Evolutionary conservation across 441 rosid species (phyloP).

Genomic region (Erodium trifolium): DNA sequence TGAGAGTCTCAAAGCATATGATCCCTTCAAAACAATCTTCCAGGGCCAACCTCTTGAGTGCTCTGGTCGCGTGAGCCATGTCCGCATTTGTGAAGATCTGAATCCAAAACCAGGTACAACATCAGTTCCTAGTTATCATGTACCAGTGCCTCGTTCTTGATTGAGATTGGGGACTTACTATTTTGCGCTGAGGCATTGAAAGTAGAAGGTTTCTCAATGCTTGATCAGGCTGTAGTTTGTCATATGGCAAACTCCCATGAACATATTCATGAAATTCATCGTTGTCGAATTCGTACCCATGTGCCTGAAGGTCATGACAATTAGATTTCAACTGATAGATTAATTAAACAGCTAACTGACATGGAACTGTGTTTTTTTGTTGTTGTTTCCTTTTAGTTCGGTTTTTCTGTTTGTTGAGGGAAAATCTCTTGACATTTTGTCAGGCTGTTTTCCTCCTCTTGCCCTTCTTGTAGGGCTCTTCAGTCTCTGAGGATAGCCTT

Average conservation of each 20-base stretch:
- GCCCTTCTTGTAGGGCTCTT: too few species aligned
- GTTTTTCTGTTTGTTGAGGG: too few species aligned
- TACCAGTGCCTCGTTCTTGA: not conserved
- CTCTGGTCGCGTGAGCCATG: slow-evolving; percentile 36
- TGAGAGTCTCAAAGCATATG: slow-evolving; percentile 63
- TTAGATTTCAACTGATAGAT: not conserved
- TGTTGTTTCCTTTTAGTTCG: too few species aligned
- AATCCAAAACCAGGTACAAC: not conserved
- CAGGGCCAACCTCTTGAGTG: slow-evolving; percentile 38
- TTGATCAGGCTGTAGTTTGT: slow-evolving; percentile 41
- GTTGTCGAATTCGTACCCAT: slow-evolving; percentile 54
- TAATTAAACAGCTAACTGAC: too few species aligned
- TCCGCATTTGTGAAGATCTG: slow-evolving; percentile 66
- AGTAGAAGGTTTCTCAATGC: slow-evolving; percentile 48
- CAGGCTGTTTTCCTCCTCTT: too few species aligned
- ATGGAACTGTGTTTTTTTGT: too few species aligned
- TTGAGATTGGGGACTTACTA: slow-evolving; percentile 26
- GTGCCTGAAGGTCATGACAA: slow-evolving; percentile 26
- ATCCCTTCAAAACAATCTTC: slow-evolving; percentile 65
- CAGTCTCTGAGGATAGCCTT: too few species aligned
- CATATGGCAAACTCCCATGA: slow-evolving; percentile 53
- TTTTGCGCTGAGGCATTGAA: slow-evolving; percentile 52
- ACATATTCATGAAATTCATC: slow-evolving; percentile 54
- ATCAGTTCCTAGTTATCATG: too few species aligned
- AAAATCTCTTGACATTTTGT: too few species aligned